Evolutionary conservation across 306 rosid genomes (phyloP).

Genomic region (Abrus pulchellus): DNA sequence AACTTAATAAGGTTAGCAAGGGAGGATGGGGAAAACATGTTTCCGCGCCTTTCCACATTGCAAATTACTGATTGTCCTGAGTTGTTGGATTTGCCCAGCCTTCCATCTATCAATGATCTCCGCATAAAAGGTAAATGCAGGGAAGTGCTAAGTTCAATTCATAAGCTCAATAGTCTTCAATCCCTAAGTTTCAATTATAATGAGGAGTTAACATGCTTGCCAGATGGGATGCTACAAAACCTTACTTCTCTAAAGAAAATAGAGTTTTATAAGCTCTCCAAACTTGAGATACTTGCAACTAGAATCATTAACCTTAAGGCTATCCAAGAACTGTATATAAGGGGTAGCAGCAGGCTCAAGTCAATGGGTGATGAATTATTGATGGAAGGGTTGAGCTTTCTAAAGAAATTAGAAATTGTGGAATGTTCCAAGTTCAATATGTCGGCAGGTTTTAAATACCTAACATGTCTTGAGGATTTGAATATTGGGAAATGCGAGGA

Average conservation of each 20-base stretch:
- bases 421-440: accelerated
- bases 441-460: constrained; percentile 1
- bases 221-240: constrained; percentile 36
- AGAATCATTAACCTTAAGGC: not conserved
- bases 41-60: not conserved
- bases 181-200: not conserved
- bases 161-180: constrained; percentile 18
- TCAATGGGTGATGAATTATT: constrained; percentile 11
- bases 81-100: constrained; percentile 16
- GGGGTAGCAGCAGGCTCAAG: not conserved
- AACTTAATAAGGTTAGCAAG: constrained; percentile 14
- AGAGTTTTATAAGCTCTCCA: accelerated
- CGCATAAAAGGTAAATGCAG: not conserved
- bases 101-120: constrained; percentile 3
- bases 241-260: constrained; percentile 30
- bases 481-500: accelerated
- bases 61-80: constrained; percentile 5
- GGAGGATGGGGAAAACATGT: constrained; percentile 22
- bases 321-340: not conserved
- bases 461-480: constrained; percentile 20
- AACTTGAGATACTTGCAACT: constrained; percentile 5
- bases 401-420: not conserved
- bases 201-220: constrained; percentile 25
- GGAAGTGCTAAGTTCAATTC: constrained; percentile 19
- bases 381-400: not conserved